Percentiles rank a stretch among this genome's conserved stretches.
These are phyloP conservation scores for Lepidium didymum DNA, from an alignment of 345 rosid species.

Conservation along the genomic window DNA sequence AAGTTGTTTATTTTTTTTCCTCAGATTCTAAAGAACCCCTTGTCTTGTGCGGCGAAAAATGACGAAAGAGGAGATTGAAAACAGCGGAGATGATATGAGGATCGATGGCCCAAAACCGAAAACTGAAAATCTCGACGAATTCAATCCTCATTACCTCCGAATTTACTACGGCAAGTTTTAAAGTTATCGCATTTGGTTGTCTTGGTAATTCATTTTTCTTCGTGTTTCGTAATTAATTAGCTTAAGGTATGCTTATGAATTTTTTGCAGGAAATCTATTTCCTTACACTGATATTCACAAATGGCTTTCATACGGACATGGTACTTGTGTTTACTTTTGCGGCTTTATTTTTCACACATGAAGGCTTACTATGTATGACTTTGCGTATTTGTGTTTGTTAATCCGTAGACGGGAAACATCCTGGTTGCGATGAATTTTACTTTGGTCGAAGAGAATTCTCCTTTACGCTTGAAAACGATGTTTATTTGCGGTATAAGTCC, in stretches of 20 bases:
- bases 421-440: constrained; percentile 72
- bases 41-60: constrained; percentile 11
- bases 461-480: constrained; percentile 71
- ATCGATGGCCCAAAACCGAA: constrained; percentile 38
- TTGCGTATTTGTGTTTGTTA: not conserved
- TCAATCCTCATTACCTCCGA: constrained; percentile 52
- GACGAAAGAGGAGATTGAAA: constrained; percentile 38
- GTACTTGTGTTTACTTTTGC: constrained; percentile 28
- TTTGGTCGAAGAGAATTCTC: constrained; percentile 80
- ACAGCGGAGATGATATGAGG: constrained; percentile 46
- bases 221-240: not conserved
- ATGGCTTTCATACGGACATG: constrained; percentile 92
- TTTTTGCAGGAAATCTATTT: constrained; percentile 65
- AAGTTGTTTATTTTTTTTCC: no score
- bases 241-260: not conserved
- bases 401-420: constrained; percentile 81
- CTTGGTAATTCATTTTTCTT: not conserved
- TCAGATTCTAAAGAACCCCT: not conserved
- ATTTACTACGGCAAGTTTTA: constrained; percentile 57
- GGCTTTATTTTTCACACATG: not conserved
- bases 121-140: constrained; percentile 35
- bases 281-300: constrained; percentile 72
- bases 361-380: not conserved
- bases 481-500: constrained; percentile 67
- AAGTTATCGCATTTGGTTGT: not conserved